These are phyloP conservation scores for Potentilla sterilis DNA, from an alignment of 306 rosid species.

Conservation along the genomic window DNA sequence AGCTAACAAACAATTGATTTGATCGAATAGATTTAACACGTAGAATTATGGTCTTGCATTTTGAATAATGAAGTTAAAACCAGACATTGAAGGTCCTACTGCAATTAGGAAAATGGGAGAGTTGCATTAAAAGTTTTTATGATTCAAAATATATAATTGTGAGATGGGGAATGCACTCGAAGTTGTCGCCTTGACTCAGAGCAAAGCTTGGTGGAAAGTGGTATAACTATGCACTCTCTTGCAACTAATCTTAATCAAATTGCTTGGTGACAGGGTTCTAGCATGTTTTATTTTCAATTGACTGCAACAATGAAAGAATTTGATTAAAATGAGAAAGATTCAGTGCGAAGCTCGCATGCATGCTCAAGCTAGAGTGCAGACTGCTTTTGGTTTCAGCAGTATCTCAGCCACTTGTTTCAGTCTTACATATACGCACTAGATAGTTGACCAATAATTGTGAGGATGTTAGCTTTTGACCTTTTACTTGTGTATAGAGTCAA, in stretches of 20 bases:
- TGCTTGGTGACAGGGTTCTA: background rate
- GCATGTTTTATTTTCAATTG: background rate
- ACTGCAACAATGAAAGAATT: background rate
- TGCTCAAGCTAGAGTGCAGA: background rate
- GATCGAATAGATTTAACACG: too few species aligned
- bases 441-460: background rate
- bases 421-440: background rate
- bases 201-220: background rate
- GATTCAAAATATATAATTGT: background rate
- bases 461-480: background rate
- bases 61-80: too few species aligned
- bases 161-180: background rate
- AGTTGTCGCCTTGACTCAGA: background rate
- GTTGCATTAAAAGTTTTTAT: background rate
- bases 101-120: background rate
- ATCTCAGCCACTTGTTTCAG: background rate
- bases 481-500: background rate
- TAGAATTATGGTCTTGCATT: background rate
- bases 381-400: background rate
- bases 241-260: background rate
- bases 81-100: background rate
- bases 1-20: too few species aligned
- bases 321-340: background rate
- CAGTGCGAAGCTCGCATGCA: background rate
- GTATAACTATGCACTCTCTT: background rate